These are phyloP conservation scores for Phytophthora megakarya DNA, from an alignment of 352 stramenopile species.

Conservation along the genomic window DNA sequence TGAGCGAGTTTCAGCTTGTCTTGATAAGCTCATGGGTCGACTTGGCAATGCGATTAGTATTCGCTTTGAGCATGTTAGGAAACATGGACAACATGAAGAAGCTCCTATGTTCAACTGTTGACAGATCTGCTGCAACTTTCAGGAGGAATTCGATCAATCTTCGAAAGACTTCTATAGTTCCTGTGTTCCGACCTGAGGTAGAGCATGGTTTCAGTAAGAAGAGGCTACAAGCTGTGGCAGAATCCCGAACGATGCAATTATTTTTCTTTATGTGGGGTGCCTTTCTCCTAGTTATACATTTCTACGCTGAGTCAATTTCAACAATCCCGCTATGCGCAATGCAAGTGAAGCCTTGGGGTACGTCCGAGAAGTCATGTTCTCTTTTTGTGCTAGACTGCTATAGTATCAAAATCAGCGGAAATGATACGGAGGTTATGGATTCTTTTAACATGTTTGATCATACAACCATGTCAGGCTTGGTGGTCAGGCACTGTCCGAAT, in stretches of 20 bases:
- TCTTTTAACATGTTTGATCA: slow-evolving; percentile 27
- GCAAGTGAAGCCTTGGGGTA: slow-evolving; percentile 35
- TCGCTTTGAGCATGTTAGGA: slow-evolving; percentile 23
- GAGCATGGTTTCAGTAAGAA: neutral
- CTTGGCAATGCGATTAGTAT: slow-evolving; percentile 13
- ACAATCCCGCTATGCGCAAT: slow-evolving; percentile 21
- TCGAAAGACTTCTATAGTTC: neutral
- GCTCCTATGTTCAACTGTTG: slow-evolving; percentile 13
- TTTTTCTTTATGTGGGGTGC: slow-evolving; percentile 23
- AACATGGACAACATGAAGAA: slow-evolving; percentile 38
- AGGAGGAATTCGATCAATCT: neutral
- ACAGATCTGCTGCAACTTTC: neutral
- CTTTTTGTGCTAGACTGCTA: slow-evolving; percentile 39
- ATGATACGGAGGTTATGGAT: neutral
- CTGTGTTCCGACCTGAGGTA: neutral
- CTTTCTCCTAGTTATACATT: slow-evolving; percentile 17
- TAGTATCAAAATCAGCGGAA: neutral
- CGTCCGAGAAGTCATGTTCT: slow-evolving; percentile 28
- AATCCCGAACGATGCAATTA: slow-evolving; percentile 1
- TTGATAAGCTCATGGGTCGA: slow-evolving; percentile 31
- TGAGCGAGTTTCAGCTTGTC: slow-evolving; percentile 43
- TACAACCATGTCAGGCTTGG: slow-evolving; percentile 13
- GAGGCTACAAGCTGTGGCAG: neutral
- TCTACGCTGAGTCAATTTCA: slow-evolving; percentile 26
- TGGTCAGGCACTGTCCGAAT: slow-evolving; percentile 35